Evolutionary conservation across 495 filamentous ascomycete genomes (phyloP), one percentile per base, ranked within the genome.

Genomic region (Rostrohypoxylon terebratum): DNA sequence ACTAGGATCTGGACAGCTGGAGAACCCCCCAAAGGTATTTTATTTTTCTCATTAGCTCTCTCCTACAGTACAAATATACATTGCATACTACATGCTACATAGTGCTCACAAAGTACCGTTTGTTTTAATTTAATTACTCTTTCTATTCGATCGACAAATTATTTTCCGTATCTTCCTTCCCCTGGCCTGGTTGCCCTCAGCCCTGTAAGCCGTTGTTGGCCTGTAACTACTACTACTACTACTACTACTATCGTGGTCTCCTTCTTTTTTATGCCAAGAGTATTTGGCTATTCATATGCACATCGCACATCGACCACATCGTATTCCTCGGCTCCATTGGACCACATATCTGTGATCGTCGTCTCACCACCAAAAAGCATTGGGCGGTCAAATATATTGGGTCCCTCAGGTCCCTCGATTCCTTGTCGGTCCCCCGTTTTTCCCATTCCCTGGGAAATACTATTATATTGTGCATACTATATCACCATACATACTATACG

Each of bases 321-420:
- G 66, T 67, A 53, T 63, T 21, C 66, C 63, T 69, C 66, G 34
- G 61, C 63, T 59, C 34, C 31, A 73, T 66, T 74, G 71, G 63
- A 23, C 34, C 59, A 59, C 34, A 33, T 23, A 31, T 44, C 28
- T 45, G 66, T 67, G 71, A 74, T 74, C 71, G 58, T 69, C 71
- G 50, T 66, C 66, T 64, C 58, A 70, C 66, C 53, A 66, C 58
- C 25, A 45, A 59, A 67, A 69, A 69, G 62, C 33, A 66, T 64
- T 62, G 66, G 66, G 51, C 59, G 66, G 66, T 66, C 66, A 63
- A 69, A 63, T 65, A 69, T 66, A 66, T 74, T 61, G 71, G 66
- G 36, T 50, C 71, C 71, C 54, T 48, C 34, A 28, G 28, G 28
- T 28, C 28, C 28, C 2, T 28, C 25, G 4, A 28, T 1, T 28